Conservation (phyloP, 2,329 filamentous ascomycete genomes). For the Torrubiellomyces zombiae region DNA sequence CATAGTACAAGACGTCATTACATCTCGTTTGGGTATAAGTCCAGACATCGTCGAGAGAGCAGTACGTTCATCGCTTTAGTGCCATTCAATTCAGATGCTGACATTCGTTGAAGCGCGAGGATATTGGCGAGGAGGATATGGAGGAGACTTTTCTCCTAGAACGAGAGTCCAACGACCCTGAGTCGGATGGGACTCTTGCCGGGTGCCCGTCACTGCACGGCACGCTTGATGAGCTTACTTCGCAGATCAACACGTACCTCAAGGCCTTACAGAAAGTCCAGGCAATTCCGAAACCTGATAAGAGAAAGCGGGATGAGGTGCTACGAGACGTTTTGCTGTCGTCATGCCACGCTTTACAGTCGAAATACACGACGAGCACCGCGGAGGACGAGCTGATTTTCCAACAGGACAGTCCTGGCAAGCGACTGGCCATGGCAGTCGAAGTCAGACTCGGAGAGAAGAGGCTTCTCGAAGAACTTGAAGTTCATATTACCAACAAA, state of each 20-base stretch:
- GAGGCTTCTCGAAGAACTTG: slow-evolving; percentile 40
- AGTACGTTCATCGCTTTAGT: slow-evolving; percentile 16
- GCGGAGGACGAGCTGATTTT: slow-evolving; percentile 23
- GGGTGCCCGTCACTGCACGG: slow-evolving; percentile 19
- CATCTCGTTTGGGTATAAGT: slow-evolving; percentile 20
- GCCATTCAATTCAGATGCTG: slow-evolving; percentile 5
- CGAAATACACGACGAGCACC: slow-evolving; percentile 25
- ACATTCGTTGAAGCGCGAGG: slow-evolving; percentile 17
- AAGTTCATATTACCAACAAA: too few species aligned
- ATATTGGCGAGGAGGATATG: slow-evolving; percentile 46
- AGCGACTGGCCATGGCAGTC: slow-evolving; percentile 41
- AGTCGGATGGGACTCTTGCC: slow-evolving; percentile 27
- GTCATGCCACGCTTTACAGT: slow-evolving; percentile 20
- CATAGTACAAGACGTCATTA: slow-evolving; percentile 32
- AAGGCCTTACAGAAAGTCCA: slow-evolving; percentile 30
- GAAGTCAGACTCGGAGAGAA: slow-evolving; percentile 59
- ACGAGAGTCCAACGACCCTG: slow-evolving; percentile 33
- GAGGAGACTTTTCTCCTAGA: slow-evolving; percentile 63
- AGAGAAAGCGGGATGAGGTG: slow-evolving; percentile 30
- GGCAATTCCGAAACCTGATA: slow-evolving; percentile 26
- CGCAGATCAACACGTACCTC: slow-evolving; percentile 32
- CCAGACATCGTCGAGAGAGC: slow-evolving; percentile 22
- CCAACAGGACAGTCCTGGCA: slow-evolving; percentile 9
- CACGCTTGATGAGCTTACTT: slow-evolving; percentile 33
- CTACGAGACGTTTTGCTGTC: slow-evolving; percentile 22